Base-by-base conservation (phyloP, 805 yeast genomes). In the Sporopachydermia quercuum region DNA sequence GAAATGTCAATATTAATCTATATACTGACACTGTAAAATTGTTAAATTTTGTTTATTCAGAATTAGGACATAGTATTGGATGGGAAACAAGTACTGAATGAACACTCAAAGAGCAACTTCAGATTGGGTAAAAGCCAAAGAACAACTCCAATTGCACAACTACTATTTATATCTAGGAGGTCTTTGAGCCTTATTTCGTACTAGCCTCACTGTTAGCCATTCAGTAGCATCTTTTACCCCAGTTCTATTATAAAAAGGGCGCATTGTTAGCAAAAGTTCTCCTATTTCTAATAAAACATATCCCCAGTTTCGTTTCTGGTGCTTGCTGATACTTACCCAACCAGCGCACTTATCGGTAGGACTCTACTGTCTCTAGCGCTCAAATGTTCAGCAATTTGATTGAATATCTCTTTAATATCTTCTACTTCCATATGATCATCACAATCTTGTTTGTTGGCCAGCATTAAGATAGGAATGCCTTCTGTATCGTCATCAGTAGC, bases 401-500 rank as follows among this genome's bases (percentile, higher is more conserved):
- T 75, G 67, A 89, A 71, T 47, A 89, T 62, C 69, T 91, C 72
- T 65, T 89, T 78, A 53, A 91, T 70, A 58, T 81, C 80, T 47
- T 76, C 82, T 15, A 81, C 77, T 53, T 80, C 89, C 57, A 81
- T 58, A 43, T 76, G 70, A 38, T 73, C 76, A 41, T 72, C 74
- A 27, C 76, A 56, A 53, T 91, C 97, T 61, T 87, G 96, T 56
- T 91, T 91, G 57, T 91, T 89, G 4, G 96, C 97, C 52, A 89
- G 66, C 96, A 89, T 89, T 42, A 89, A 65, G 5, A 89, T 75
- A 1, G 97, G 98, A 14, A 86, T 78, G 19, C 93, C 86, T 41
- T 77, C 83, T 11, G 71, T 62, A 15, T 65, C 65, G 43, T 77
- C 82, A 53, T 70, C 70, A 38, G 68, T 63, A 54, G 85, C 76